These are phyloP conservation scores for Heimioporus sp. DNA, from an alignment of 768 basidiomycete species.

Conservation along the genomic window DNA sequence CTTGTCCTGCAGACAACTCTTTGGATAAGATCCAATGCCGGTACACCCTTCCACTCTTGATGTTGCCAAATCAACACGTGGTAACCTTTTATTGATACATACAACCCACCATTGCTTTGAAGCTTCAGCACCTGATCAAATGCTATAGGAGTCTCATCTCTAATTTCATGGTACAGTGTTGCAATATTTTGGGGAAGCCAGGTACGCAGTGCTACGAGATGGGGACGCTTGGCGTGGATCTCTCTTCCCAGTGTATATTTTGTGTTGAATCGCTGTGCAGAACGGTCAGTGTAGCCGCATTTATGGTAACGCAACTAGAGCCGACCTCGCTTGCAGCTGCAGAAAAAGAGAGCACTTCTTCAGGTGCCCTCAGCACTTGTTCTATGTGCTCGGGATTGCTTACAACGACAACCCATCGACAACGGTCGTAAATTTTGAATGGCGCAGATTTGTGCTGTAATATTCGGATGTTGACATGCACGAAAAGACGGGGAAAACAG, in stretches of 20 bases:
- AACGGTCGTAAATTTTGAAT: too few relatives aligned
- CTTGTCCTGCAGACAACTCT: constrained; percentile 39
- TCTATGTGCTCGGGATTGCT: too few relatives aligned
- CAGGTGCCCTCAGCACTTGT: too few relatives aligned
- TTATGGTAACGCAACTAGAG: too few relatives aligned
- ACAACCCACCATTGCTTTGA: constrained; percentile 9
- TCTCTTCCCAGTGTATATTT: constrained; percentile 37
- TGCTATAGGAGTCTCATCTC: constrained; percentile 42
- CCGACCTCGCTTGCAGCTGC: too few relatives aligned
- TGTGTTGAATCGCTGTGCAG: constrained; percentile 34
- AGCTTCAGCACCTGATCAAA: constrained; percentile 38
- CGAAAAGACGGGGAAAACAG: too few relatives aligned
- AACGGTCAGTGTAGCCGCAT: background rate
- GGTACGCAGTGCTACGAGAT: constrained; percentile 25
- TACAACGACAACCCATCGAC: too few relatives aligned
- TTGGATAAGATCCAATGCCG: constrained; percentile 22
- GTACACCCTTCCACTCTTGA: constrained; percentile 40
- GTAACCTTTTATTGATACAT: too few relatives aligned
- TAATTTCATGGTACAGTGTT: constrained; percentile 37
- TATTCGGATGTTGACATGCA: too few relatives aligned
- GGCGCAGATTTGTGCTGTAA: too few relatives aligned
- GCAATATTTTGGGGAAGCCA: constrained; percentile 39
- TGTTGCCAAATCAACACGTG: background rate
- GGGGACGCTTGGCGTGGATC: constrained; percentile 26
- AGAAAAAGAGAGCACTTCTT: too few relatives aligned